These are phyloP conservation scores for Hypoxylon sp. DNA, from an alignment of 2,329 filamentous ascomycete species.

Conservation along the genomic window DNA sequence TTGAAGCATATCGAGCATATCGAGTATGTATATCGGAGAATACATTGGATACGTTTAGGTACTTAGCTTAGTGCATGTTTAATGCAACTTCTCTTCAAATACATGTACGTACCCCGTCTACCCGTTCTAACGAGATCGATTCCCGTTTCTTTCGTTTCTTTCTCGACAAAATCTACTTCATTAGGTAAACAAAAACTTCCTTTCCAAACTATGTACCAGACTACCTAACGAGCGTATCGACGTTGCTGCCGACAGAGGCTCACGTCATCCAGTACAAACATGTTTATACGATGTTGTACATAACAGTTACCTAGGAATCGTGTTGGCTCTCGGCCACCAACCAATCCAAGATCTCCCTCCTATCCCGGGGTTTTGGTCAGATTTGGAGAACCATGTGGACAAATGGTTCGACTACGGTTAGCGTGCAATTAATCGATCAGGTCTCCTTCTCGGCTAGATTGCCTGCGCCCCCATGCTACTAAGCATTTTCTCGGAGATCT, in stretches of 20 bases:
- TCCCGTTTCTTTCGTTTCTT: not conserved
- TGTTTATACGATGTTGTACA: slow-evolving; percentile 5
- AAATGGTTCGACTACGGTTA: slow-evolving; percentile 43
- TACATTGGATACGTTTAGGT: slow-evolving; percentile 32
- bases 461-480: slow-evolving; percentile 44
- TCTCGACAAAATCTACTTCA: slow-evolving; percentile 1
- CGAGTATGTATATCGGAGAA: slow-evolving; percentile 40
- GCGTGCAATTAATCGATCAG: slow-evolving; percentile 46
- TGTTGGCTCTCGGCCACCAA: slow-evolving; percentile 22
- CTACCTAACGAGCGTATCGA: not conserved
- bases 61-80: slow-evolving; percentile 17
- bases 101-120: slow-evolving; percentile 16
- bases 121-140: not conserved
- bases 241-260: slow-evolving; percentile 17
- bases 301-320: slow-evolving; percentile 15
- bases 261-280: slow-evolving; percentile 31
- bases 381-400: slow-evolving; percentile 47
- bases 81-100: slow-evolving; percentile 17
- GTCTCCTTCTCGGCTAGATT: slow-evolving; percentile 45
- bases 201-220: not conserved
- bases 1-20: slow-evolving; percentile 1
- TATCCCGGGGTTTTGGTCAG: slow-evolving; percentile 44
- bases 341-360: slow-evolving; percentile 41
- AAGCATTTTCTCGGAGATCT: slow-evolving; percentile 44
- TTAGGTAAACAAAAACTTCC: not conserved